Conservation (phyloP, 1,139 yeast species). For the Tardiomyces blankii region DNA sequence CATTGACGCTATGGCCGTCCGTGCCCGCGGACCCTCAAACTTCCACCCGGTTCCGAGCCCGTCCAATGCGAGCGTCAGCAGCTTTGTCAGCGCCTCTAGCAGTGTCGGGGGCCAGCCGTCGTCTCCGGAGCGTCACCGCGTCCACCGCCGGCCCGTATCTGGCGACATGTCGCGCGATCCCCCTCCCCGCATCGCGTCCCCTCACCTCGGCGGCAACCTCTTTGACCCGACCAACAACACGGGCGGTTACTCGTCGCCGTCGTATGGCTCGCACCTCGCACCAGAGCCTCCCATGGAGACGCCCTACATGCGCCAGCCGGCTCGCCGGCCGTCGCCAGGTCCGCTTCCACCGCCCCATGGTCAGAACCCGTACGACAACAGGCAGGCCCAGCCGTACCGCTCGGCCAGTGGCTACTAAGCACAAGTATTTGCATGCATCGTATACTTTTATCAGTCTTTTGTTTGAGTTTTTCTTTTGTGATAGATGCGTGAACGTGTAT, state of each 20-base stretch:
- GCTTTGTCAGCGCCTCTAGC: not conserved
- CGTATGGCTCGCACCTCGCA: not conserved
- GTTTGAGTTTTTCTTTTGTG: too few relatives aligned
- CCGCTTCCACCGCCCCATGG: not conserved
- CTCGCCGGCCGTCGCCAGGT: not conserved
- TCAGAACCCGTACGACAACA: not conserved
- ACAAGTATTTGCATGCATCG: not conserved
- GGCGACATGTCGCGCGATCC: conserved; percentile 3
- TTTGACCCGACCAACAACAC: conserved; percentile 1
- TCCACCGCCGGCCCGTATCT: conserved; percentile 13
- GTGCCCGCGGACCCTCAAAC: conserved; percentile 5
- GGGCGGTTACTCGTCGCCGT: not conserved
- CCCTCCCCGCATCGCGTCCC: not conserved
- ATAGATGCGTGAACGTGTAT: too few relatives aligned
- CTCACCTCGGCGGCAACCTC: conserved; percentile 1
- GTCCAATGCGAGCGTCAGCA: not conserved
- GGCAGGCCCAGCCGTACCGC: not conserved
- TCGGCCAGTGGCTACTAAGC: not conserved
- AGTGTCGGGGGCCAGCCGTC: conserved; percentile 1
- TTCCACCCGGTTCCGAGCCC: not conserved
- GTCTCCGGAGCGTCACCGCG: conserved; percentile 3
- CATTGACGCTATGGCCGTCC: conserved; percentile 10
- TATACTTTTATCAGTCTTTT: not conserved
- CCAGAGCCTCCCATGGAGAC: not conserved
- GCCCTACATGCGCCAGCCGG: not conserved